Base-by-base conservation (phyloP, 768 basidiomycete genomes). In the Podaxis carcinomalis region DNA sequence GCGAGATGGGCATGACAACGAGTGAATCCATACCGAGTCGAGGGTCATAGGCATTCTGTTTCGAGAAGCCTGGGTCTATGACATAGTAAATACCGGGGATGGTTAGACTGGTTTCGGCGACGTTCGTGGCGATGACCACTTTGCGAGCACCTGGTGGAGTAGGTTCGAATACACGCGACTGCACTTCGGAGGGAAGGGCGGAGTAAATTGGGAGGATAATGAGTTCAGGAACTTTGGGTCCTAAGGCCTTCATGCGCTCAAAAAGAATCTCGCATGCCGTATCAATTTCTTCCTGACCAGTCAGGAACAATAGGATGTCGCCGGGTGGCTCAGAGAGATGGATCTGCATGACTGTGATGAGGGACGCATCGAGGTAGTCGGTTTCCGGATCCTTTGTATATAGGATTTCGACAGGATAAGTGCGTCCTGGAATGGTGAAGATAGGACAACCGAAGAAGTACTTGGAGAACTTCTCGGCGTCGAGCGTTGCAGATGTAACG, bases 71-170 rank as follows among this genome's bases (percentile, higher is more conserved):
- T 1, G 97, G 96, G 70, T 99, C 97, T 63, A 99, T 89, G 67
- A 99, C 96, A 67, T 98, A 99, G 80, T 98, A 98, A 71, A 99
- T 97, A 32, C 95, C 97, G 36, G 95, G 94, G 68, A 98, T 99
- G 6, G 97, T 98, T 71, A 99, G 80, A 76, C 93, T 95, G 10
- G 97, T 98, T 79, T 99, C 97, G 2, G 97, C 97, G 57, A 98
- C 95, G 73, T 98, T 99, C 25, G 97, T 99, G n/a, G 97, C 96
- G 66, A 99, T 93, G 69, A 98, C 95, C 63, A 96, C 94, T 78
- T 99, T 99, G 62, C 97, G 91, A n/a, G 96, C 88, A 51, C 97
- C 97, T 16, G 95, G 95, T 5, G 97, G 97, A 0, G 97, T 93
- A 4, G 96, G 95, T 62, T 98, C 97, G 75, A 99, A 99, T 42